Conservation (phyloP, 208 protist genomes). For the Angomonas desouzai region DNA sequence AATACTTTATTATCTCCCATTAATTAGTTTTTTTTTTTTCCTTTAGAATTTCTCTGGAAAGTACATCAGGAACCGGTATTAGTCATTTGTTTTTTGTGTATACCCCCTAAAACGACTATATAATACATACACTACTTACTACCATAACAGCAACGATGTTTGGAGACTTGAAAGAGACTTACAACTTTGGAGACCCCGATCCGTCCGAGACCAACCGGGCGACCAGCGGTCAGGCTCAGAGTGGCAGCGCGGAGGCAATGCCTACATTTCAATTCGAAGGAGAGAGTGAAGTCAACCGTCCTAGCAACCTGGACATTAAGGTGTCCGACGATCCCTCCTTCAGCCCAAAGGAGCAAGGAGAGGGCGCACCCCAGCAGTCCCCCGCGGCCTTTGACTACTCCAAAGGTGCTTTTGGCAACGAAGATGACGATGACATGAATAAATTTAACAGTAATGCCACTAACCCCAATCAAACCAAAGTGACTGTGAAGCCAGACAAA, state of each 20-base stretch:
- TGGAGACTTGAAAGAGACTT: slow-evolving; percentile 19
- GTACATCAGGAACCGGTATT: no score
- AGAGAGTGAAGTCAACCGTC: not conserved
- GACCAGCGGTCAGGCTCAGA: not conserved
- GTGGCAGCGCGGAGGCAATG: not conserved
- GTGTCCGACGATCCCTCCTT: slow-evolving; percentile 15
- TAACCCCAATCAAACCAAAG: not conserved
- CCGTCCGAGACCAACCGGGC: slow-evolving; percentile 7
- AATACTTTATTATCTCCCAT: no score
- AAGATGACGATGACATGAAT: not conserved
- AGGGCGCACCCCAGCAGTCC: slow-evolving; percentile 1
- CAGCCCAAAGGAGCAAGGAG: slow-evolving; percentile 10
- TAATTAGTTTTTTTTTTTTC: slow-evolving; percentile 17
- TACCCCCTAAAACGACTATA: no score
- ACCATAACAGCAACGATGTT: slow-evolving; percentile 12
- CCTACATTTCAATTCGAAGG: slow-evolving; percentile 7
- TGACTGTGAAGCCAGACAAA: not conserved
- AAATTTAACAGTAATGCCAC: not conserved
- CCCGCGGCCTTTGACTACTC: slow-evolving; percentile 13
- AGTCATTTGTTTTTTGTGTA: no score
- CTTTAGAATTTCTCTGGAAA: no score
- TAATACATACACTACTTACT: not conserved
- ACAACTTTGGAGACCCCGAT: slow-evolving; percentile 30
- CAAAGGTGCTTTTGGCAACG: not conserved
- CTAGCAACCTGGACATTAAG: slow-evolving; percentile 11